A percentile compares a stretch with the other conserved stretches of the same genome.
These are phyloP conservation scores for Sabuloglossum arenarium DNA, from an alignment of 495 filamentous ascomycete genomes.

Conservation along the genomic window DNA sequence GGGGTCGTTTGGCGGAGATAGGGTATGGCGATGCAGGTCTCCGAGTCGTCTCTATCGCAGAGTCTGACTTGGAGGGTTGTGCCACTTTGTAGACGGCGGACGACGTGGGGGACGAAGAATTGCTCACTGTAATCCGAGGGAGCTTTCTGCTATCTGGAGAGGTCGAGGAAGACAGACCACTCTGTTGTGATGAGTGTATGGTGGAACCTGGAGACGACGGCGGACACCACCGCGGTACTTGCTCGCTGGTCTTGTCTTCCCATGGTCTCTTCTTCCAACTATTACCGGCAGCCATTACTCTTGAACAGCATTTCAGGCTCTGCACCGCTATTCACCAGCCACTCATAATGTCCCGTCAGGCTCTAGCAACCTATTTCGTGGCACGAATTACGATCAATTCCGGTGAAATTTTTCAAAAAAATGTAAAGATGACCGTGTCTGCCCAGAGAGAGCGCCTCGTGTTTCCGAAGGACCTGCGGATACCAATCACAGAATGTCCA, in stretches of 20 bases:
- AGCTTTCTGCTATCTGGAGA: background rate
- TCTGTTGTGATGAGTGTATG: background rate
- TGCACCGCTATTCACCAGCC: background rate
- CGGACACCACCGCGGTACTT: background rate
- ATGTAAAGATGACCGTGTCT: background rate
- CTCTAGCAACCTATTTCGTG: background rate
- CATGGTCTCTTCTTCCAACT: background rate
- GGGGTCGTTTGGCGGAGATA: background rate
- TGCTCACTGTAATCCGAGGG: background rate
- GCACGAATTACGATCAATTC: background rate
- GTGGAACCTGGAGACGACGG: background rate
- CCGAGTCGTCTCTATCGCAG: background rate
- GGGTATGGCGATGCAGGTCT: background rate
- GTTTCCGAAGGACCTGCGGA: background rate
- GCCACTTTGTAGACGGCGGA: background rate
- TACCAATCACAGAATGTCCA: background rate
- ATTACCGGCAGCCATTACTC: background rate
- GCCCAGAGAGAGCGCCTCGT: background rate
- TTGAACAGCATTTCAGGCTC: background rate
- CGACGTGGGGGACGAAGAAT: background rate
- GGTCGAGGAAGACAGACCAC: background rate
- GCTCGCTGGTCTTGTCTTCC: background rate
- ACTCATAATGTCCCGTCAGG: background rate
- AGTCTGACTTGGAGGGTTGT: background rate
- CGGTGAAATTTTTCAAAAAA: background rate